phyloP scores from a whole-genome alignment of 352 stramenopile genomes.

The Thraustochytrium sp. region DNA sequence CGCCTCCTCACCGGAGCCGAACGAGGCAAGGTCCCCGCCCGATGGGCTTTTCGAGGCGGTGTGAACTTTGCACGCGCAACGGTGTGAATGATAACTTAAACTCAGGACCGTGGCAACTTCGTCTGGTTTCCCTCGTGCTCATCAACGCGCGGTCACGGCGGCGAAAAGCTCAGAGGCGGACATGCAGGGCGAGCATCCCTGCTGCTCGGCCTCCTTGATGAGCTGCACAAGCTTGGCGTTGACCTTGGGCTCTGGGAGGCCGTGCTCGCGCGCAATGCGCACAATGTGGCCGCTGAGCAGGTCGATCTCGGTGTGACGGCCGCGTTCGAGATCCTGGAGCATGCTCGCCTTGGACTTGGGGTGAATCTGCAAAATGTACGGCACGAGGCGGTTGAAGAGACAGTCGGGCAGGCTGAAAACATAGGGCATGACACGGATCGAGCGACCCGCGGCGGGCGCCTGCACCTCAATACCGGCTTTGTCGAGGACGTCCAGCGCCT shows the following conservation, averaged over 20 bases:
- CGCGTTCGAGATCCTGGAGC: slow-evolving; percentile 35
- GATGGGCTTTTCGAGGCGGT: too few species aligned
- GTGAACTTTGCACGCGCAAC: too few species aligned
- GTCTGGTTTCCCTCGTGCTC: too few species aligned
- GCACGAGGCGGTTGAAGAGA: background rate
- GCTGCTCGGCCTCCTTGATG: slow-evolving; percentile 4
- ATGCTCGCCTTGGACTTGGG: slow-evolving; percentile 29
- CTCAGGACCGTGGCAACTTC: too few species aligned
- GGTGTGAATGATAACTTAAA: too few species aligned
- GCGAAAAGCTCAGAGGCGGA: too few species aligned
- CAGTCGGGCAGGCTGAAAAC: background rate
- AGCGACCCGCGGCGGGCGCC: too few species aligned
- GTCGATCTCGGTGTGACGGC: slow-evolving; percentile 28
- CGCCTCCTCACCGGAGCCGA: too few species aligned
- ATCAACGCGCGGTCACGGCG: too few species aligned
- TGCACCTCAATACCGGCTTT: background rate
- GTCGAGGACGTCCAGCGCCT: background rate
- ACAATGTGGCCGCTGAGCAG: slow-evolving; percentile 30
- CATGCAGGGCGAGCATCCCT: too few species aligned
- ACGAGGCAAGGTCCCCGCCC: too few species aligned
- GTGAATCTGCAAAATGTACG: slow-evolving; percentile 1
- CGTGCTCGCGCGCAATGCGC: background rate
- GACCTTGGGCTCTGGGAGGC: background rate
- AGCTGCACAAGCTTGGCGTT: slow-evolving; percentile 11
- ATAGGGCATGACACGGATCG: background rate